Base-by-base conservation (phyloP, 495 filamentous ascomycete species). In the Gamarada debralockiae region DNA sequence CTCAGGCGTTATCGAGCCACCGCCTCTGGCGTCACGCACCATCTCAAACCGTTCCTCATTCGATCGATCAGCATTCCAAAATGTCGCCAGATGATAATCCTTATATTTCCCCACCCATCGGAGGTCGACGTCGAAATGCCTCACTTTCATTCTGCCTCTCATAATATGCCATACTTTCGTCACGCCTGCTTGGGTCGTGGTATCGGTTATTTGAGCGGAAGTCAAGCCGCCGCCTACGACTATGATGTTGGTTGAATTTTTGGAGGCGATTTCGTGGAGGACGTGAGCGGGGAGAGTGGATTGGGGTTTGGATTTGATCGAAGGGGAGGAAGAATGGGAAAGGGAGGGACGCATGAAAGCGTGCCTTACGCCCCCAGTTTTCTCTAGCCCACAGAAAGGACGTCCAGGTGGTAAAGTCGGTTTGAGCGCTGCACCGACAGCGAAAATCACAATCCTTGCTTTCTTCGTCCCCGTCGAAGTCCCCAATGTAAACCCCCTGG, bases 101-200 rank as follows among this genome's bases (percentile, higher is more conserved):
- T 77, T 76, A 59, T 79, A 85, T 55, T 86, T 86, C 22, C 79
- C 79, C 64, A 86, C 77, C 83, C 83, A 86, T 25, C 69, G 70
- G 13, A 86, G 68, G 50, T 74, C 74, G 54, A 84, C 68, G 56
- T 86, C 82, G 55, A 86, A 85, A 51, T 79, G 78, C 57, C 84
- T 84, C 34, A 84, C 74, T 57, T 81, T 81, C 17, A 81, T 50
- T 25, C 70, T 70, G 17, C 80, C 77, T 12, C 82, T 67, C 76
- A 84, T 76, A 20, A 84, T 48, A 29, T 82, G 73, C 72, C 74
- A 77, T 33, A 83, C 74, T 56, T 74, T 77, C 10, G 64, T 72
- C 3, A 81, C 78, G 0, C 77, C 76, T 54, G 68, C 73, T 13
- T 69, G 62, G 33, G 83, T 65, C 2, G 76, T 76, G 55, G 83